Percentiles rank a stretch among this genome's conserved stretches.
These are phyloP conservation scores for Diaporthe aspalathi DNA, from an alignment of 2,329 filamentous ascomycete species.

Conservation along the genomic window DNA sequence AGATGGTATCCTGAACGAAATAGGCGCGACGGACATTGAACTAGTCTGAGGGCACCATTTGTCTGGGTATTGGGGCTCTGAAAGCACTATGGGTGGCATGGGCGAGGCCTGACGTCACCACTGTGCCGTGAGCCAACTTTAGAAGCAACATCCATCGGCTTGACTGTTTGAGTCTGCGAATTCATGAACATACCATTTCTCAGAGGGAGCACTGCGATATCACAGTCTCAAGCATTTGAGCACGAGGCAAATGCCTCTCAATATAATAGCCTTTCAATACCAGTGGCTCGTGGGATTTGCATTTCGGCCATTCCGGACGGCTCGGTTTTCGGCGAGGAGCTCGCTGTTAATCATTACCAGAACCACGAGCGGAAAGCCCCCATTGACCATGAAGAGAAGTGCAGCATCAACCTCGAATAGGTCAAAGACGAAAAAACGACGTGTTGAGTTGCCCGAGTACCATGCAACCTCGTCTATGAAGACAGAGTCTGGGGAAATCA, in stretches of 20 bases:
- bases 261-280: not conserved
- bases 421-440: conserved; percentile 44
- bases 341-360: not conserved
- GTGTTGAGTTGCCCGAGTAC: conserved; percentile 54
- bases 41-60: not conserved
- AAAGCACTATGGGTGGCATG: not conserved
- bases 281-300: not conserved
- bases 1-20: not conserved
- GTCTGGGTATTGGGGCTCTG: not conserved
- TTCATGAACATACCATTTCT: not conserved
- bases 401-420: not conserved
- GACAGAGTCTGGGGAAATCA: conserved; percentile 57
- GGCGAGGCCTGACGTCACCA: conserved; percentile 25
- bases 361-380: not conserved
- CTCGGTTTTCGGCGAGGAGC: not conserved
- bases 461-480: conserved; percentile 54
- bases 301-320: not conserved
- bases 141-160: not conserved
- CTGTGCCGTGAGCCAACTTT: conserved; percentile 11
- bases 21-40: conserved; percentile 2
- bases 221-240: not conserved
- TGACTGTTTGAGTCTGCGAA: not conserved
- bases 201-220: not conserved
- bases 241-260: not conserved
- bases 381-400: conserved; percentile 33